Conservation (phyloP, 1,284 basidiomycete species). For the Bjerkandera adusta region DNA sequence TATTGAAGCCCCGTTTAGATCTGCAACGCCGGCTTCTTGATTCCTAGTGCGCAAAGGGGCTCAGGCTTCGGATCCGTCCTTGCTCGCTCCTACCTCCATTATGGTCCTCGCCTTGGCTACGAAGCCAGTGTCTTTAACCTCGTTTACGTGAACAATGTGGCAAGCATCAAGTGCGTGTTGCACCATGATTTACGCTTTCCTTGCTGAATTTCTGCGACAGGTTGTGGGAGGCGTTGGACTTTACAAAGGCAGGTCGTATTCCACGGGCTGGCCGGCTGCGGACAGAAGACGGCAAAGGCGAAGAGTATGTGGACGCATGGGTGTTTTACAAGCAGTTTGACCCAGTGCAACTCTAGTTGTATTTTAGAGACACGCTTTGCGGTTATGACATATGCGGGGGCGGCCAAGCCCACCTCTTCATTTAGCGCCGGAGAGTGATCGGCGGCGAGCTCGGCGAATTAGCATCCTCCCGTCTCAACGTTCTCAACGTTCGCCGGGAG, state of each 20-base stretch:
- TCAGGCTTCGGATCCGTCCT: conserved; percentile 73
- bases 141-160: conserved; percentile 82
- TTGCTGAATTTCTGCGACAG: conserved; percentile 31
- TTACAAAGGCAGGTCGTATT: conserved; percentile 80
- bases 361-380: too few species aligned
- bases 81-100: conserved; percentile 80
- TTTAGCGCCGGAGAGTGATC: too few species aligned
- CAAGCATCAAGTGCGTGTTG: conserved; percentile 56
- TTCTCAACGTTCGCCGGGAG: too few species aligned
- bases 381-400: too few species aligned
- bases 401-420: too few species aligned
- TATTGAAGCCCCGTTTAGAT: conserved; percentile 45
- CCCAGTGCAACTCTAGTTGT: conserved; percentile 6
- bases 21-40: conserved; percentile 90
- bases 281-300: conserved; percentile 61
- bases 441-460: too few species aligned
- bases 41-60: conserved; percentile 66
- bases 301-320: conserved; percentile 88
- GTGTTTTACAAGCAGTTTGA: conserved; percentile 83
- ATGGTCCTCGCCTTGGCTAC: conserved; percentile 81
- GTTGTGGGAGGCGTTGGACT: conserved; percentile 87
- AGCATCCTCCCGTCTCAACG: too few species aligned
- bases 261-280: conserved; percentile 82
- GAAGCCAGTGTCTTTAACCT: conserved; percentile 91
- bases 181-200: neutral